A percentile compares a stretch with the other conserved stretches of the same genome.
Conservation (phyloP, 768 basidiomycete genomes). For the Leccinum subtestaceum region DNA sequence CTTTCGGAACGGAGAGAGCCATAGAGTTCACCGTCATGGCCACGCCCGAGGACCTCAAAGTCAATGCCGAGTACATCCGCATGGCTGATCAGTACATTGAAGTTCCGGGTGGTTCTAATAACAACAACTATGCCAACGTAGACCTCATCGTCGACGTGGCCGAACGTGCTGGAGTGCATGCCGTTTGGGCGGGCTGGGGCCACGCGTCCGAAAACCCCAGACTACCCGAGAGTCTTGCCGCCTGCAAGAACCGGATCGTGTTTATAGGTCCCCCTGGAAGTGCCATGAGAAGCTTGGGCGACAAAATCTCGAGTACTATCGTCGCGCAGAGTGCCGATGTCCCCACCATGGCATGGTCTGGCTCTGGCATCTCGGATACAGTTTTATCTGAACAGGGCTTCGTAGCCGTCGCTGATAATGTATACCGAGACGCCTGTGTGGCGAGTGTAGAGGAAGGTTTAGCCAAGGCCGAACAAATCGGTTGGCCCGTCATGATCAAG, state of each 20-base stretch:
- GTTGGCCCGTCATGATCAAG: slow-evolving; percentile 99
- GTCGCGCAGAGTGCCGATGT: slow-evolving; percentile 96
- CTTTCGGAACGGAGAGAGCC: slow-evolving; percentile 93
- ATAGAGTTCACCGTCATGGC: slow-evolving; percentile 99
- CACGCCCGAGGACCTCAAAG: slow-evolving; percentile 96
- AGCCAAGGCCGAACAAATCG: slow-evolving; percentile 78
- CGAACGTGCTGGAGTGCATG: slow-evolving; percentile 95
- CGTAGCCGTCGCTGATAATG: slow-evolving; percentile 91
- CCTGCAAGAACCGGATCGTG: slow-evolving; percentile 93
- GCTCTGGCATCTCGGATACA: slow-evolving; percentile 89
- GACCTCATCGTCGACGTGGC: slow-evolving; percentile 98
- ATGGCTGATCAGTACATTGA: slow-evolving; percentile 99
- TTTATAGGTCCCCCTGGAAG: slow-evolving; percentile 99
- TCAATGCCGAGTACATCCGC: slow-evolving; percentile 99
- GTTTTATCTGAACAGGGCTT: slow-evolving; percentile 80
- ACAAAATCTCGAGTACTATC: slow-evolving; percentile 99
- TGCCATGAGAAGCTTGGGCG: slow-evolving; percentile 97
- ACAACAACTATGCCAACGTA: slow-evolving; percentile 99
- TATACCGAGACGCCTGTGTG: slow-evolving; percentile 86
- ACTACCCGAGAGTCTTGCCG: slow-evolving; percentile 87
- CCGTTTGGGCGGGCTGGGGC: slow-evolving; percentile 99
- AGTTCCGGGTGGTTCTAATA: slow-evolving; percentile 96
- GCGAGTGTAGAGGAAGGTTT: slow-evolving; percentile 85
- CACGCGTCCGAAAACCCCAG: slow-evolving; percentile 99
- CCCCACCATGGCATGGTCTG: slow-evolving; percentile 99